These are phyloP conservation scores for Eucalyptus erythrocorys DNA, from an alignment of 345 rosid species.

Conservation along the genomic window DNA sequence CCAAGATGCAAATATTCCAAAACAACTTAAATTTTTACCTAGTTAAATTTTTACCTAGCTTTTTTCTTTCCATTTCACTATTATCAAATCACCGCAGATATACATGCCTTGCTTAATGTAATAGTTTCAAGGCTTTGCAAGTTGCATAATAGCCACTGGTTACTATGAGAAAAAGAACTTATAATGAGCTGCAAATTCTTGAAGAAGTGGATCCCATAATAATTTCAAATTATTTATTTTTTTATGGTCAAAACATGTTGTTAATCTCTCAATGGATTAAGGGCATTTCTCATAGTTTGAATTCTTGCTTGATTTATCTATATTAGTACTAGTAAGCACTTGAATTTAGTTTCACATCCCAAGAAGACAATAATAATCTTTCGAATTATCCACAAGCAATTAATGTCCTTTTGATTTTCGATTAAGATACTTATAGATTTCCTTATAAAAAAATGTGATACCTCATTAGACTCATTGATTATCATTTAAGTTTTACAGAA, in stretches of 20 bases:
- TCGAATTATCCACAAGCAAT: neutral
- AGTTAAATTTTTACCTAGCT: neutral
- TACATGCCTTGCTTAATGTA: neutral
- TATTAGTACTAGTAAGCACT: neutral
- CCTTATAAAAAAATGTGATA: neutral
- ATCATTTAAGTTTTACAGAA: neutral
- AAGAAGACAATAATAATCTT: neutral
- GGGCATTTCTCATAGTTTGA: neutral
- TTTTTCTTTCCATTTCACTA: neutral
- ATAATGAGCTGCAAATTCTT: no score
- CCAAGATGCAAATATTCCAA: neutral
- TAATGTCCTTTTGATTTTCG: neutral
- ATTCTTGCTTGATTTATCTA: neutral
- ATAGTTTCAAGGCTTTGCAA: neutral
- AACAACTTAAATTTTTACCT: neutral
- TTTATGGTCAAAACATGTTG: no score
- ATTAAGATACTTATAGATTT: neutral
- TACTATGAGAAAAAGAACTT: no score
- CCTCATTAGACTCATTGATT: neutral
- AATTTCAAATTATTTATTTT: no score
- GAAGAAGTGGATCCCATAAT: no score
- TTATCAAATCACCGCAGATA: neutral
- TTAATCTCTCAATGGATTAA: no score
- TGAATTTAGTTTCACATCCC: neutral
- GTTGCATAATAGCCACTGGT: no score